Base-by-base conservation (phyloP, 2,329 filamentous ascomycete species). In the Xylaria sp. region DNA sequence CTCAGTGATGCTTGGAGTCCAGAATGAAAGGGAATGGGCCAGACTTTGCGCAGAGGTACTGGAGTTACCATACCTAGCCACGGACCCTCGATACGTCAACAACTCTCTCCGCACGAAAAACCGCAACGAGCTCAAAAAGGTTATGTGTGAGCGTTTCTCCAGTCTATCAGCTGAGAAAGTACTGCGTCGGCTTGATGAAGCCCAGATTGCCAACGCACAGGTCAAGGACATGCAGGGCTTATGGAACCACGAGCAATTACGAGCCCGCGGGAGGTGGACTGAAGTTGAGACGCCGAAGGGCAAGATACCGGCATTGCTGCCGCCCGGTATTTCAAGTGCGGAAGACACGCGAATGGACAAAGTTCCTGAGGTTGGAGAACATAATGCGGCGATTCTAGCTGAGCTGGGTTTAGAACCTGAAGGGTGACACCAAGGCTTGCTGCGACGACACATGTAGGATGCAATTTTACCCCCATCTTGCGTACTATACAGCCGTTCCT, bases 11-110 rank as follows among this genome's bases (percentile, higher is more conserved):
- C 76, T 89, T 3, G 86, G 86, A 0, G 81, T 89, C 25, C 87
- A 89, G 72, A 88, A 88, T 67, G 86, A 88, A 77, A 79, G 86
- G 2, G 87, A 89, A 72, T 88, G 86, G 86, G 77, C 72, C 0
- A 85, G 78, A 6, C 82, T 89, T 13, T 87, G 85, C 65, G 74
- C 75, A 0, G 74, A 80, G 1, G 85, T 88, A 0, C 77, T 89
- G 3, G 79, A 77, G 0, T 78, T 83, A 54, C 77, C 79, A 0
- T 79, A 77, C 0, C 69, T 88, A 1, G 80, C 82, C 0, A 78
- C 78, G 1, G 84, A 88, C 63, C 68, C 78, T 46, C 80, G 85
- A 0, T 89, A 88, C 71, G 72, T 68, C 20, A 85, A 73, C 68
- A 88, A 87, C 69, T 78, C 81, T 0, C 73, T 83, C 2, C 79